Evolutionary conservation across 768 basidiomycete species (phyloP), one percentile per base, ranked within the genome.

Genomic region (Agrocybe praecox): DNA sequence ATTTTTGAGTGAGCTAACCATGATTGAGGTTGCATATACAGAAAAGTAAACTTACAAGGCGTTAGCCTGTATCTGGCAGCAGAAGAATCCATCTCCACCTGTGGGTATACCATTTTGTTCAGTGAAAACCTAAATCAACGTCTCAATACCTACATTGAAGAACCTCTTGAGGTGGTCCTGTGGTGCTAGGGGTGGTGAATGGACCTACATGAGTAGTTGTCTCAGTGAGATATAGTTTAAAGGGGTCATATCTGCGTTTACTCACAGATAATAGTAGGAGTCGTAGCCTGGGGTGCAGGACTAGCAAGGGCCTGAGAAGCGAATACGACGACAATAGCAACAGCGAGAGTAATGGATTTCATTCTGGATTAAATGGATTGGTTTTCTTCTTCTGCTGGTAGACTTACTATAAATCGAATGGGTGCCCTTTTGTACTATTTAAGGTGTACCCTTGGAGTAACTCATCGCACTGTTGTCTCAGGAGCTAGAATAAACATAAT

Each of bases 231-330:
- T 40, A 6, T 40, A 40, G 33, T 8, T 40, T 14, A 14, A 40
- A 15, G 36, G n/a, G 4, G 36, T 6, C 12, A n/a, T 40, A 40
- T 40, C 36, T 15, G 14, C 5, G 6, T 15, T 15, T 15, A n/a
- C 36, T 40, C 36, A 40, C 36, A 40, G 14, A 40, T 40, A 3
- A 40, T 14, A 3, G 53, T 34, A 11, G 34, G 5, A 6, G 45
- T 17, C 12, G 23, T 34, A 14, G 45, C 7, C 34, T 54, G 48
- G 22, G 52, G 52, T 15, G 57, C 44, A 17, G 57, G 57, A 45
- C 42, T 58, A 23, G 47, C 57, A 26, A 46, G 15, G 14, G 49
- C 48, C 10, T 49, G 51, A 19, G 46, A 53, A 24, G 48, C 17
- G 14, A 54, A 45, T 15, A 42, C 47, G n/a, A 45, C 46, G 17